Evolutionary conservation across 176 grass and related monocot genomes (phyloP).

Genomic region (Oryza meyeriana): DNA sequence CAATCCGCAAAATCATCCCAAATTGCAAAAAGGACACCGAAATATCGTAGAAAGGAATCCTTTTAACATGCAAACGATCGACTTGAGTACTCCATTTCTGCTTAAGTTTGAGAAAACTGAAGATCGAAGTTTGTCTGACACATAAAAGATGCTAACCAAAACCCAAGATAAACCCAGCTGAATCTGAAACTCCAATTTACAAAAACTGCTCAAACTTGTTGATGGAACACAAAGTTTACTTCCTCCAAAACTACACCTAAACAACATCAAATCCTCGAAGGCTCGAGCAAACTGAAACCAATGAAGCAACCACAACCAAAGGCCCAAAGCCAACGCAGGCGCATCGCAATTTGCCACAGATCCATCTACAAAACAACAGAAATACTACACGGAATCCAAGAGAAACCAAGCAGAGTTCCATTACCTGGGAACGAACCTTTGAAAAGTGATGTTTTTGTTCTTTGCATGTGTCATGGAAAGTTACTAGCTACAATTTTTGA

Average conservation of each 20-base stretch:
- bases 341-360: neutral
- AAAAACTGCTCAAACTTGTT: neutral
- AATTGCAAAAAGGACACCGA: neutral
- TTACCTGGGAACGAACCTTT: constrained; percentile 32
- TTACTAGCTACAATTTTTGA: too few relatives aligned
- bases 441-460: constrained; percentile 24
- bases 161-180: neutral
- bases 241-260: neutral
- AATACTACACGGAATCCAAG: neutral
- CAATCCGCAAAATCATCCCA: neutral
- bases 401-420: neutral
- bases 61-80: neutral
- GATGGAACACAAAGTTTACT: neutral
- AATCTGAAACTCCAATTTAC: constrained; percentile 18
- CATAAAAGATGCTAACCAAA: neutral
- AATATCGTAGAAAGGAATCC: neutral
- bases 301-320: neutral
- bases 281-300: constrained; percentile 4
- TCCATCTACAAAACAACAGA: neutral
- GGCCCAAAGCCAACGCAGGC: neutral
- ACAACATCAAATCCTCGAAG: neutral
- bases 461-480: neutral
- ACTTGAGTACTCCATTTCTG: neutral
- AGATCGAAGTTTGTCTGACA: neutral
- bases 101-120: constrained; percentile 1